A percentile compares a stretch with the other conserved stretches of the same genome.
phyloP scores from a whole-genome alignment of 768 basidiomycete species.

The Gloeophyllum trabeum region DNA sequence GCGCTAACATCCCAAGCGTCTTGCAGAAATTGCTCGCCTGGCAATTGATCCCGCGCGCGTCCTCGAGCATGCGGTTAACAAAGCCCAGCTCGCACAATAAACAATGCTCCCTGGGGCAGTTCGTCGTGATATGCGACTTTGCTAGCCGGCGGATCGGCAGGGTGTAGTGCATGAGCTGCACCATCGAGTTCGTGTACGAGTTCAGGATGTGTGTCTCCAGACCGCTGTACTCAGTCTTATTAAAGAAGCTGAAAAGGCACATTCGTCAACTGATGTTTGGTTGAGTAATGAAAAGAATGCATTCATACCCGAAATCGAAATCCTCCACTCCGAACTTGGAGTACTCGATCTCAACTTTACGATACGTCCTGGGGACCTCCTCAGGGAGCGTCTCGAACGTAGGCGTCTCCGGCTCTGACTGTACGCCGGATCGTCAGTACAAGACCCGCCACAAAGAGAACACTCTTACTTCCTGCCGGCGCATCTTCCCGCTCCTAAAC shows the following conservation, averaged over 20 bases:
- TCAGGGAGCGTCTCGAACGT: constrained; percentile 39
- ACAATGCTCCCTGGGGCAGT: constrained; percentile 87
- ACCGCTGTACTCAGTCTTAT: constrained; percentile 82
- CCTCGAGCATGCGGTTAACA: constrained; percentile 89
- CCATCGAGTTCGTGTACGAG: constrained; percentile 87
- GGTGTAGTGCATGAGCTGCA: constrained; percentile 86
- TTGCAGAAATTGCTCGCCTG: constrained; percentile 97
- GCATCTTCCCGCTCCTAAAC: constrained; percentile 76
- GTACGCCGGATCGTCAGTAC: constrained; percentile 2
- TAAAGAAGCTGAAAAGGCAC: constrained; percentile 49
- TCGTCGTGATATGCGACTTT: constrained; percentile 84
- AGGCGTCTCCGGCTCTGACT: constrained; percentile 46
- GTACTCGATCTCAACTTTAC: constrained; percentile 94
- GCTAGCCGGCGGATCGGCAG: constrained; percentile 70
- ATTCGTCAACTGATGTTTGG: not conserved
- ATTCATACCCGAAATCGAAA: constrained; percentile 86
- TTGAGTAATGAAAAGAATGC: not conserved
- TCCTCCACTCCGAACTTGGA: constrained; percentile 98
- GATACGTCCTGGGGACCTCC: constrained; percentile 71
- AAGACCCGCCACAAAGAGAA: constrained; percentile 3
- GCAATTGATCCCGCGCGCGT: constrained; percentile 88
- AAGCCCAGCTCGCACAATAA: constrained; percentile 93
- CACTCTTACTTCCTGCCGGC: constrained; percentile 31
- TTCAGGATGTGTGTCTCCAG: constrained; percentile 95
- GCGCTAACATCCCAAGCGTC: constrained; percentile 80